Evolutionary conservation across 208 protist species (phyloP).

Genomic region (Leishmania amazonensis): DNA sequence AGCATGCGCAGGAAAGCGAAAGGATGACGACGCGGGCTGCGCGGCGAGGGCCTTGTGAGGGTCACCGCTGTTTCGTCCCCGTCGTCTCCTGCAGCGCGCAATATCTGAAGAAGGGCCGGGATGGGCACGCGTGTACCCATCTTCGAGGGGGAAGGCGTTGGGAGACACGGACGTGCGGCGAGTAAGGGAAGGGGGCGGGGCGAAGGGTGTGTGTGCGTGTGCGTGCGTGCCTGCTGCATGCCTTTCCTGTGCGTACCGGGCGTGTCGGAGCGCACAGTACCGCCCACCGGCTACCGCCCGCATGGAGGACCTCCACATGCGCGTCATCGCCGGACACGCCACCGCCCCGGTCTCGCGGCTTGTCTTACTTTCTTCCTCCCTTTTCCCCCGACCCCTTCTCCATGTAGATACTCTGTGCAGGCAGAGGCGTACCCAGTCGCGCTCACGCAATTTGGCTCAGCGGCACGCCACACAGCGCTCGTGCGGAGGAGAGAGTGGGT

Average conservation of each 20-base stretch:
- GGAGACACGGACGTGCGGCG: no score
- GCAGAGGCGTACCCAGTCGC: neutral
- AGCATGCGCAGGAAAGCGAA: neutral
- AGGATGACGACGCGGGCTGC: neutral
- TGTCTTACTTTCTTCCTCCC: neutral
- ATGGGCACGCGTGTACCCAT: neutral
- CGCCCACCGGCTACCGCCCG: neutral
- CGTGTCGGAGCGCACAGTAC: no score
- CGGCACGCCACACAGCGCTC: neutral
- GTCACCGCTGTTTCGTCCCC: neutral
- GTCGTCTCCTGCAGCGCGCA: neutral
- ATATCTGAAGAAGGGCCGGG: no score
- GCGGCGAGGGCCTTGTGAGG: neutral
- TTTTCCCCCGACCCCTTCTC: neutral
- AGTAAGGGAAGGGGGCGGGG: neutral
- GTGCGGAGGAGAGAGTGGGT: neutral
- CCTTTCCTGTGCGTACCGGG: neutral
- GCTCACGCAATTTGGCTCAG: neutral
- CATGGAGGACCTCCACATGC: neutral
- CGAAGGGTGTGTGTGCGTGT: neutral
- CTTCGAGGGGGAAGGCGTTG: neutral
- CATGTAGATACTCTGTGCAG: neutral
- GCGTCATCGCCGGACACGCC: neutral
- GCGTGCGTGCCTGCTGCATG: neutral
- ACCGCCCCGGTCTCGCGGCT: neutral